Base-by-base conservation (phyloP, 441 rosid species). In the Metrosideros polymorpha region DNA sequence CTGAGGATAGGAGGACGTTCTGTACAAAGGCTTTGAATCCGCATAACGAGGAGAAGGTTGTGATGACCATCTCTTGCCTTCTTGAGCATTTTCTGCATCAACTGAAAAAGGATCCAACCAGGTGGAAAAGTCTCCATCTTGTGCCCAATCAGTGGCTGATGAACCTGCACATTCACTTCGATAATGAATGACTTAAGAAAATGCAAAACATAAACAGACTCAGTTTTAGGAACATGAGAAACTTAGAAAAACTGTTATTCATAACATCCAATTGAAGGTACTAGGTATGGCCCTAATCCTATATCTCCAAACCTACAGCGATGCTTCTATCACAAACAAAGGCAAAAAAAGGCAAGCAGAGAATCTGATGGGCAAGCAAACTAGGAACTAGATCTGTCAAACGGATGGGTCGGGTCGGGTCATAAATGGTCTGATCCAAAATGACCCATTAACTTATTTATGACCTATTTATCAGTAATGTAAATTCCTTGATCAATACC, bases 1-100 rank as follows among this genome's bases (percentile, higher is more conserved):
- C 85, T 92, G 91, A 35, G 99, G 99, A 87, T 95, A 96, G 4
- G 99, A 95, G 30, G 99, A 95, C 32, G 99, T 92, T 91, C 99
- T 95, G 90, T 91, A 89, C 89, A 97, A 87, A 88, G 98, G 95
- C 84, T 92, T 94, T 59, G 95, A 87, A 85, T 94, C 97, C 52
- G 90, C 82, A 88, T 89, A 87, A 43, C 63, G 89, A 85, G 92
- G 93, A 86, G 94, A 89, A 53, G 94, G 84, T 43, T 94, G 97
- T 63, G 99, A 95, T 47, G 96, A 92, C 99, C 98, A 96, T 87
- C 89, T 92, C 91, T 94, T 95, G 86, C 90, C 89, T 86, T 96
- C 98, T 59, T 92, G 93, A 66, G 83, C 66, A 88, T 90, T 92
- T 89, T 94, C 99, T 18, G 82, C 54, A 84, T 95, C 96, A 84